phyloP scores from a whole-genome alignment of 768 basidiomycete species.

The Leccinum barrowsii region DNA sequence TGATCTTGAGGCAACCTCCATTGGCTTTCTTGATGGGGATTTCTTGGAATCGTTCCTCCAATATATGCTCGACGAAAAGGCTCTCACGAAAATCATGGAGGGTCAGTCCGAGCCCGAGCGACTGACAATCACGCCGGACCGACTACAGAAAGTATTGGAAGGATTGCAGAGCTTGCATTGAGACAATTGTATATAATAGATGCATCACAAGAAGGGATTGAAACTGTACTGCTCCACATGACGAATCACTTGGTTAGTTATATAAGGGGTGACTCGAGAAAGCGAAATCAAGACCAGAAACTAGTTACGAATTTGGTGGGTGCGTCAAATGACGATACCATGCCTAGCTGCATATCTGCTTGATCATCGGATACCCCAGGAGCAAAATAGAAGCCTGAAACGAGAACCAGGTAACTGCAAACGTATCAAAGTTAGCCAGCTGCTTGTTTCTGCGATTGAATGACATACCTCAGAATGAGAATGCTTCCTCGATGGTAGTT shows the following conservation, averaged over 20 bases:
- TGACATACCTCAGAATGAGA: slow-evolving; percentile 81
- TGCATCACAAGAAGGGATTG: slow-evolving; percentile 18
- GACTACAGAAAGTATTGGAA: slow-evolving; percentile 41
- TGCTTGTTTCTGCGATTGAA: neutral
- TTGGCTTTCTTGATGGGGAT: slow-evolving; percentile 87
- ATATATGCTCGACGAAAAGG: slow-evolving; percentile 35
- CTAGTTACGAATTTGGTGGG: slow-evolving; percentile 8
- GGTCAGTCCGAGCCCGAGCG: slow-evolving; percentile 60
- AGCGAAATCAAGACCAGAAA: slow-evolving; percentile 11
- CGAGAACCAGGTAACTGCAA: slow-evolving; percentile 83
- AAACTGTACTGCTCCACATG: slow-evolving; percentile 11
- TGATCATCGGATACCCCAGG: slow-evolving; percentile 39
- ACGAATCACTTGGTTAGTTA: slow-evolving; percentile 1
- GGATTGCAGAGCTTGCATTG: slow-evolving; percentile 56
- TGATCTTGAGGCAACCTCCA: slow-evolving; percentile 53
- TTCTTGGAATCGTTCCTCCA: slow-evolving; percentile 69
- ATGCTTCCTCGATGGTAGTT: slow-evolving; percentile 98
- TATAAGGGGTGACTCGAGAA: neutral
- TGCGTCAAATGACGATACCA: slow-evolving; percentile 2
- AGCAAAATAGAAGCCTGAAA: slow-evolving; percentile 91
- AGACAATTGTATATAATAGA: slow-evolving; percentile 16
- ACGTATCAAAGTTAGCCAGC: neutral
- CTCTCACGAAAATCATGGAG: slow-evolving; percentile 49
- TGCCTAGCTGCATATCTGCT: slow-evolving; percentile 8
- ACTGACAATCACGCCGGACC: slow-evolving; percentile 40